Evolutionary conservation across 768 basidiomycete genomes (phyloP), one percentile per base, ranked within the genome.

Genomic region (Pulveroboletus frians): DNA sequence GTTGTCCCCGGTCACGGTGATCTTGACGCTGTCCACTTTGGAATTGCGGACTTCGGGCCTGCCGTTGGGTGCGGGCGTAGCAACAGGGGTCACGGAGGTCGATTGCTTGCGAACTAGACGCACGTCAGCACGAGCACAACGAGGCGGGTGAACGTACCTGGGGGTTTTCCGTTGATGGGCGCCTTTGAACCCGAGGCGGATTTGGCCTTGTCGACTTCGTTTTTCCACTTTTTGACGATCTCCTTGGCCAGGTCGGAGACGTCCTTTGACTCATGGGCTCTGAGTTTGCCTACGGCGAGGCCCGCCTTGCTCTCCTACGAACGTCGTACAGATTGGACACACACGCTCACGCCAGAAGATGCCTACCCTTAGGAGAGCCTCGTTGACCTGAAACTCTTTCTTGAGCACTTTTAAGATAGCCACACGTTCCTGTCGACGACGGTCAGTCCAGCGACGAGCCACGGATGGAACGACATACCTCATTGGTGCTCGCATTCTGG

Each of bases 181-280:
- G 45, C 15, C 45, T 61, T 66, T 5, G 51, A 41, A 5, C 52
- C 29, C 17, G 59, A 50, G 14, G 57, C 64, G 7, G 71, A 67
- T 51, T 81, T 80, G 0, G 77, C 79, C 59, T 81, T 83, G 51
- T 92, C 91, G 30, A 95, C 93, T 52, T 85, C 85, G 27, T 72
- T 77, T 69, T 94, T 94, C 92, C 92, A 96, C 61, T 85, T 87
- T 69, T 84, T 89, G 42, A 96, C 93, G 39, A 94, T 73, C 56
- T 92, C 91, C 67, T 94, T 95, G 15, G 93, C 90, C 6, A 88
- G 72, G 55, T 90, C 87, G 8, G 89, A 66, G 9, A 96, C 83
- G 10, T 83, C 77, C 60, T 85, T 88, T 11, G 78, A 72, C 1
- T 77, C 71, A 67, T 92, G 85, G 27, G 77, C 75, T 40, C 92